Base-by-base conservation (phyloP, 2,329 filamentous ascomycete genomes). In the Diaporthe citrichinensis region DNA sequence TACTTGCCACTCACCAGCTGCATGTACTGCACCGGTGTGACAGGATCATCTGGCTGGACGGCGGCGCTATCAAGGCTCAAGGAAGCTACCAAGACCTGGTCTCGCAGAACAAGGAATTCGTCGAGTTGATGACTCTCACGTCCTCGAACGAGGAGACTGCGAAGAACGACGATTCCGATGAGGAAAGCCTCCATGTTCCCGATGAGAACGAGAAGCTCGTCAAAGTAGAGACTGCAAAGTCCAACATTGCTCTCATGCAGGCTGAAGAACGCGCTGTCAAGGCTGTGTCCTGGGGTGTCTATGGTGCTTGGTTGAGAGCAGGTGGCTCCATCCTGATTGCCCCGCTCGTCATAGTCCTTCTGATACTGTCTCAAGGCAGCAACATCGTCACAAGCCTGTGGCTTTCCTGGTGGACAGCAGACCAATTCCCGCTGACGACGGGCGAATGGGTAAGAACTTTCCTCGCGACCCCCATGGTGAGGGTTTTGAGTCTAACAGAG, bases 331-430 rank as follows among this genome's bases (percentile, higher is more conserved):
- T 94, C 12, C 84, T 94, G 78, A 92, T 94, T 77, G 93, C 91
- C 1, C 90, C 93, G 0, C 83, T 96, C 4, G 82, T 95, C 3
- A 44, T 90, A 6, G 74, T 91, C 28, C 84, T 95, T 3, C 88
- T 97, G 12, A 82, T 94, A 7, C 81, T 95, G 12, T 92, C 94
- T 0, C 95, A 98, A 81, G 95, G 93, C 15, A 90, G 94, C 77
- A 98, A 98, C 81, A 96, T 98, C 78, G 89, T 91, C 78, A 98
- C 95, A 15, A 96, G 94, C 81, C 85, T 98, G 72, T 98, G 96
- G 96, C 90, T 98, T 1, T 97, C 95, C 0, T 98, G 92, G 86
- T 98, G 96, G 96, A 97, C 95, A 0, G 94, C 94, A 0, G 85
- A 95, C 82, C 93, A 93, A 81, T 98, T 93, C 79, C 86, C 88